Evolutionary conservation across 139 green algal species (phyloP), one percentile per base, ranked within the genome.

Genomic region (Coelastrella sp.): DNA sequence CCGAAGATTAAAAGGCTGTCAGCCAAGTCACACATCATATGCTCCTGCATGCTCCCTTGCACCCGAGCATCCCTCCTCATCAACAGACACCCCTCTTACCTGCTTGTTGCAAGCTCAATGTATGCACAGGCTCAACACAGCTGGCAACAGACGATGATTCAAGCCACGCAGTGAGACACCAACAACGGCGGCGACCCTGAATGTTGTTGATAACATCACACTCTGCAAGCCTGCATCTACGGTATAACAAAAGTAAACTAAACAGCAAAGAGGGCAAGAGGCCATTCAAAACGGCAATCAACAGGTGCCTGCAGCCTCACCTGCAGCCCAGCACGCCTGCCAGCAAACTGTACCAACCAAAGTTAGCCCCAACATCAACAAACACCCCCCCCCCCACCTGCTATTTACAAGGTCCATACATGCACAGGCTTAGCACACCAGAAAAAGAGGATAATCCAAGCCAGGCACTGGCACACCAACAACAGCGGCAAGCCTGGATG

Each of bases 341-440:
- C 54, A 96, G 82, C 6, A 98, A 59, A 0, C 91, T 86, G 80
- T 97, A 98, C 92, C 94, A 98, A 3, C 96, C 96, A 94, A 98
- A 97, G 91, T 97, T 97, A 32, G 88, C 93, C 7, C 96, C 96
- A 3, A 98, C 94, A 73, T 98, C 96, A 14, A 97, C 73, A 19
- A 98, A 94, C 56, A 98, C 79, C 20, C 90, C 79, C 90, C 79
- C 64, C 13, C 5, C 71, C 84, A 47, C 32, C 32, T 22, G 20
- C 5, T 61, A 47, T 47, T 77, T 7, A 80, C 95, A 97, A 16
- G 83, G 85, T 2, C 83, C 90, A 47, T 88, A 61, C 19, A 96
- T 47, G 32, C 32, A 47, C 32, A 47, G 32, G 32, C 32, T 47
- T 47, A 47, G 32, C 32, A 47, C 32, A 47, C 32, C 32, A 47